These are phyloP conservation scores for Telopea speciosissima DNA, from an alignment of 177 flowering plant genomes.

Conservation along the genomic window DNA sequence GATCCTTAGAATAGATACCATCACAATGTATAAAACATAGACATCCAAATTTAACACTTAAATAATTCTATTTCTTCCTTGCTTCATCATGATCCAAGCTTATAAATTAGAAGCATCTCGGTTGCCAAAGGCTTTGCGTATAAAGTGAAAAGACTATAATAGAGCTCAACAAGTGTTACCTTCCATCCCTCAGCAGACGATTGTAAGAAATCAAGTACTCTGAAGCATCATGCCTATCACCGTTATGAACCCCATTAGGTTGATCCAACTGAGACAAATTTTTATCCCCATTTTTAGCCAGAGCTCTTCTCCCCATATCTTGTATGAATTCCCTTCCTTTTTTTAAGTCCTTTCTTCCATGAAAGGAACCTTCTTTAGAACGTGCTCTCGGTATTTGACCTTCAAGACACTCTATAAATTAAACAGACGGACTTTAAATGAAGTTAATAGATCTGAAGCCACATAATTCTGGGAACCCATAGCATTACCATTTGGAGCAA, in stretches of 20 bases:
- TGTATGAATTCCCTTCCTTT: conserved; percentile 21
- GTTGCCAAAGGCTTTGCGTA: neutral
- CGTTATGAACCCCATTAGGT: conserved; percentile 26
- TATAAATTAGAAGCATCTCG: neutral
- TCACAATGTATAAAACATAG: neutral
- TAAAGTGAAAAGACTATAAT: neutral
- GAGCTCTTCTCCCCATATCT: conserved; percentile 21
- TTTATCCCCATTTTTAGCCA: conserved; percentile 12
- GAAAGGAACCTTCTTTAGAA: conserved; percentile 26
- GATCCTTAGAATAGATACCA: neutral
- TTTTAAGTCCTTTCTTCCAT: conserved; percentile 21
- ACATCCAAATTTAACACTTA: neutral
- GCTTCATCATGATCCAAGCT: neutral
- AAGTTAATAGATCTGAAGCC: conserved; percentile 10
- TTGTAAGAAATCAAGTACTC: conserved; percentile 43
- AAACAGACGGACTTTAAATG: conserved; percentile 5
- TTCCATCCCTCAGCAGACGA: conserved; percentile 55
- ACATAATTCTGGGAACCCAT: neutral
- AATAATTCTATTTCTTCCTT: neutral
- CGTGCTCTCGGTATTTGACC: conserved; percentile 19
- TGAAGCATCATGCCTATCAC: conserved; percentile 18
- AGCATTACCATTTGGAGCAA: neutral
- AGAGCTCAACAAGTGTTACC: conserved; percentile 31
- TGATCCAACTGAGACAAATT: conserved; percentile 12
- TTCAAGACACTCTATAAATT: conserved; percentile 24